Conservation (phyloP, 2,329 filamentous ascomycete genomes). For the Pezicula rhizophila region DNA sequence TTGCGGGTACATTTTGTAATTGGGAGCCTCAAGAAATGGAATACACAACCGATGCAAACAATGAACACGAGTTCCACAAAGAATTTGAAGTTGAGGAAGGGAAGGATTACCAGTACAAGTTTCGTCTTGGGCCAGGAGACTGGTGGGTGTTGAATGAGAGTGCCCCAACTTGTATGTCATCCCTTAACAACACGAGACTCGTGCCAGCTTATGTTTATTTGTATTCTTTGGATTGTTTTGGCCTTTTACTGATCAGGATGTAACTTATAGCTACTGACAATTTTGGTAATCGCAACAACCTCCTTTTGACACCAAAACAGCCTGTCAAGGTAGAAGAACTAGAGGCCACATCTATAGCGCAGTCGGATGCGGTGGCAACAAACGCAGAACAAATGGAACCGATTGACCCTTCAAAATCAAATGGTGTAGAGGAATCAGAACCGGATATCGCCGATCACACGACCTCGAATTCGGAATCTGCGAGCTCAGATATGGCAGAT, state of each 20-base stretch:
- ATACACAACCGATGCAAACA: constrained; percentile 40
- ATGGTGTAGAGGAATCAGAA: constrained; percentile 5
- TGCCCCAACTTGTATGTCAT: constrained; percentile 48
- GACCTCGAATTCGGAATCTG: constrained; percentile 16
- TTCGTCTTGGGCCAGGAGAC: constrained; percentile 58
- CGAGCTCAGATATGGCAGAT: constrained; percentile 17
- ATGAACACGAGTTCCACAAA: constrained; percentile 53
- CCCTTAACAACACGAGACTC: neutral
- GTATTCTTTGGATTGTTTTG: neutral
- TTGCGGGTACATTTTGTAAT: constrained; percentile 63
- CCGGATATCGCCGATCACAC: constrained; percentile 25
- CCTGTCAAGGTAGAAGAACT: neutral
- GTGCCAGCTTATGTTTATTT: neutral
- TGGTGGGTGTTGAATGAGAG: constrained; percentile 67
- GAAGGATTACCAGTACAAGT: constrained; percentile 68
- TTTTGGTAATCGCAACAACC: constrained; percentile 48
- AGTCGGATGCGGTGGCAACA: neutral
- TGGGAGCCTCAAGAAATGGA: constrained; percentile 67
- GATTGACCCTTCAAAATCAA: neutral
- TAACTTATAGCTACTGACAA: constrained; percentile 36
- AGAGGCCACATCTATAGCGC: neutral
- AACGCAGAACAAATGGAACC: neutral
- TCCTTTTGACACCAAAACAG: constrained; percentile 30
- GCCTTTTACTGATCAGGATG: neutral
- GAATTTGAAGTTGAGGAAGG: constrained; percentile 48